phyloP scores from a whole-genome alignment of 75 land plant genomes.

The Ceratopteris richardii region DNA sequence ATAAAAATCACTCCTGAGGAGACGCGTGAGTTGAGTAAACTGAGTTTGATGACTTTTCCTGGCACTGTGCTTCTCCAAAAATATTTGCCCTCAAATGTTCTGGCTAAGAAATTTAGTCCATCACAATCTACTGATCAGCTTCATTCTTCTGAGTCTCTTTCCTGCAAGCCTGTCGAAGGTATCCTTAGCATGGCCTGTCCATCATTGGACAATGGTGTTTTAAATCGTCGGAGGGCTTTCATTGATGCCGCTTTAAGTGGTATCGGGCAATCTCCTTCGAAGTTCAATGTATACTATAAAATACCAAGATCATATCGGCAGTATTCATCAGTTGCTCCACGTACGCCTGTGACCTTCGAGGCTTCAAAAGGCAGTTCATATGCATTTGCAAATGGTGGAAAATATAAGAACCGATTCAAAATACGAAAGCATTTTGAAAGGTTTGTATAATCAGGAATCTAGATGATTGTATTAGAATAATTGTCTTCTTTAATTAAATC shows the following conservation, averaged over 20 bases:
- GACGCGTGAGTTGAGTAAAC: slow-evolving; percentile 30
- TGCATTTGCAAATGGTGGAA: neutral
- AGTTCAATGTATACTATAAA: too few species aligned
- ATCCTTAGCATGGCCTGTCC: slow-evolving; percentile 1
- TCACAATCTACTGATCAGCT: neutral
- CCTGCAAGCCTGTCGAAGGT: neutral
- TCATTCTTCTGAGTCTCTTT: neutral
- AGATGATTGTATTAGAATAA: too few species aligned
- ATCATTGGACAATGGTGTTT: slow-evolving; percentile 6
- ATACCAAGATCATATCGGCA: too few species aligned
- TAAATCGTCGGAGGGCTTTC: neutral
- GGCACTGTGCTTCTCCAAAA: slow-evolving; percentile 69
- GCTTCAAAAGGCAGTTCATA: slow-evolving; percentile 8
- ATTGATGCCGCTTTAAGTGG: too few species aligned
- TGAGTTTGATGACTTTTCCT: slow-evolving; percentile 54
- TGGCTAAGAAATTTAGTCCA: neutral
- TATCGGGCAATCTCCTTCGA: too few species aligned
- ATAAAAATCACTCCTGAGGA: slow-evolving; percentile 36
- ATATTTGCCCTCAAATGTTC: slow-evolving; percentile 21
- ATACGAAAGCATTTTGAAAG: slow-evolving; percentile 3
- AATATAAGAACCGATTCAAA: neutral
- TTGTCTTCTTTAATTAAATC: neutral
- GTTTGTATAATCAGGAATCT: too few species aligned
- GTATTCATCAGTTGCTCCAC: too few species aligned
- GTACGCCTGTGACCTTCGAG: neutral